Percentiles rank a stretch among this genome's conserved stretches.
Conservation (phyloP, 305 asterid species). For the Withania somnifera region DNA sequence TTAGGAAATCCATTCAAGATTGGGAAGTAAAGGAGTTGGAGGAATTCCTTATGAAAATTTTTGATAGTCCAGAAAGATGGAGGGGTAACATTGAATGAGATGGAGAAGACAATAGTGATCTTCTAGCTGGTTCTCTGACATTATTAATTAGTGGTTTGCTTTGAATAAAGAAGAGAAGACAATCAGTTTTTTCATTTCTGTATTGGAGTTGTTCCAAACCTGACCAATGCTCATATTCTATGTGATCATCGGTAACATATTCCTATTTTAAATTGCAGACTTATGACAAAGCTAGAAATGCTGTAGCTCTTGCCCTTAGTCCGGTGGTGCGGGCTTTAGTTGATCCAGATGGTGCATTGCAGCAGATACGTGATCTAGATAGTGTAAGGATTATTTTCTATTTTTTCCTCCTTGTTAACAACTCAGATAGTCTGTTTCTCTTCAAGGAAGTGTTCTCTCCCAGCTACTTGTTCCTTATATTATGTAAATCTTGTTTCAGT, state of each 20-base stretch:
- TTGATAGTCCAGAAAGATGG: background rate
- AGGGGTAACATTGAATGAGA: background rate
- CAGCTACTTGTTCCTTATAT: background rate
- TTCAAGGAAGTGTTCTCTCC: background rate
- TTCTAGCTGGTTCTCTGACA: background rate
- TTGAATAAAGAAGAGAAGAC: background rate
- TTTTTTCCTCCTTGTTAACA: conserved; percentile 1
- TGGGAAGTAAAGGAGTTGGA: background rate
- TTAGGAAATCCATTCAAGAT: background rate
- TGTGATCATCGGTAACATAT: background rate
- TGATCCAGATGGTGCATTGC: conserved; percentile 97
- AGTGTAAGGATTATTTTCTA: conserved; percentile 37
- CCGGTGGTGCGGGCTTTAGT: conserved; percentile 97
- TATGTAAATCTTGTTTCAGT: conserved; percentile 25
- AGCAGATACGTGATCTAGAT: conserved; percentile 71
- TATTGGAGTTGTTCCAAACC: background rate
- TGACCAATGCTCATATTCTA: background rate
- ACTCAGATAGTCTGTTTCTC: background rate
- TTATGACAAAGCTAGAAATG: conserved; percentile 93
- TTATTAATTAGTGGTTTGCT: background rate
- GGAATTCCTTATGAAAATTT: background rate
- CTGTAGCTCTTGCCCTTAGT: conserved; percentile 96
- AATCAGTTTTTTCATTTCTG: background rate
- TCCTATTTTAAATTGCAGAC: conserved; percentile 34
- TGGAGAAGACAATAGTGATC: background rate